Conservation (phyloP, 2,329 filamentous ascomycete genomes). For the Cercospora sp. region DNA sequence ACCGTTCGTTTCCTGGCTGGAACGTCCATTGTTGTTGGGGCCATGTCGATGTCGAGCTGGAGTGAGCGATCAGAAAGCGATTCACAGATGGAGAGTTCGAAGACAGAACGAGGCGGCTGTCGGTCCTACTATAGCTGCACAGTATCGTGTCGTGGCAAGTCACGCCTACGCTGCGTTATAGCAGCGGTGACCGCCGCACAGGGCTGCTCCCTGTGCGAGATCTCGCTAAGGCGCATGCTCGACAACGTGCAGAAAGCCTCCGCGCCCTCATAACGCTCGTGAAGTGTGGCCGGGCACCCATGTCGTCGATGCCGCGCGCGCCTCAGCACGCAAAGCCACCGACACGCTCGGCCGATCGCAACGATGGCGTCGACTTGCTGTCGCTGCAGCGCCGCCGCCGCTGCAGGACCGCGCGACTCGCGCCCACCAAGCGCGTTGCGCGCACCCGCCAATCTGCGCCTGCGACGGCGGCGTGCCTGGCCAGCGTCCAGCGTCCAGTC, state of each 20-base stretch:
- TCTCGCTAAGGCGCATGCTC: conserved; percentile 7
- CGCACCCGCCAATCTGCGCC: not conserved
- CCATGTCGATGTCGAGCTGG: conserved; percentile 5
- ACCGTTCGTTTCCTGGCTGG: conserved; percentile 19
- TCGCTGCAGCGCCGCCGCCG: not conserved
- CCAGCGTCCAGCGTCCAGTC: not conserved
- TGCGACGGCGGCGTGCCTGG: not conserved
- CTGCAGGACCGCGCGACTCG: not conserved
- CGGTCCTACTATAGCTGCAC: not conserved
- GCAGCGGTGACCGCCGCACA: conserved; percentile 14
- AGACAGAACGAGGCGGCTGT: conserved; percentile 1
- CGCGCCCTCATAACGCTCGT: not conserved
- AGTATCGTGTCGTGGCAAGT: conserved; percentile 5
- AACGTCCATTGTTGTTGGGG: conserved; percentile 8
- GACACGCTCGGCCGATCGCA: not conserved
- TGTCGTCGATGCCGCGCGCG: not conserved
- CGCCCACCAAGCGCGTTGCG: not conserved
- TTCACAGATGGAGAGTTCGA: not conserved
- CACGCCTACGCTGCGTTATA: conserved; percentile 3
- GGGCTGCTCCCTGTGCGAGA: conserved; percentile 5
- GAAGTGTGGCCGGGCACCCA: not conserved
- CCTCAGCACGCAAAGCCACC: not conserved
- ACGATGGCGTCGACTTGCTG: not conserved
- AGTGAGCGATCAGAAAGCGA: not conserved
- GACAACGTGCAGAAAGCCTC: conserved; percentile 7